Evolutionary conservation across 2,329 filamentous ascomycete species (phyloP), one percentile per base, ranked within the genome.

Genomic region (Calonectria montana): DNA sequence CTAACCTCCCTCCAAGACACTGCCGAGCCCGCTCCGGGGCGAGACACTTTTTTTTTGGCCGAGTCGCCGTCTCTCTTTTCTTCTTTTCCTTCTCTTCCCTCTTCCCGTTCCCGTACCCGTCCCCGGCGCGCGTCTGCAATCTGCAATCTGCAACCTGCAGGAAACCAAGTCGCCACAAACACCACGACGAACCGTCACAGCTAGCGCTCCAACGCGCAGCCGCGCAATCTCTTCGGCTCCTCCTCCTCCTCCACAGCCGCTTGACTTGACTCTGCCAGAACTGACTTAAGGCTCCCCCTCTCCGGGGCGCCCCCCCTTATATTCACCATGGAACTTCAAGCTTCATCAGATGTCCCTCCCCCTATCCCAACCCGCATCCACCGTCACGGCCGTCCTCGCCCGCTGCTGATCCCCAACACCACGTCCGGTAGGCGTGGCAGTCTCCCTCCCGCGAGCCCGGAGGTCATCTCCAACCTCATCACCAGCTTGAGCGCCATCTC

Each of bases 401-500:
- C 76, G 31, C 67, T 76, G 5, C 78, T 74, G 39, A 74, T 65
- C 62, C 69, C 64, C 45, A 65, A 61, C 66, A 71, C 53, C 55
- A 10, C 31, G 31, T 72, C 62, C 70, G 16, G 50, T 57, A 73
- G 70, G 67, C 76, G 76, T 50, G 71, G 71, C 50, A 78, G 73
- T 69, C 73, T 85, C 53, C 80, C 84, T 29, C 86, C 88, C 47
- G 87, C 90, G 16, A 91, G 90, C 61, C 92, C 93, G 70, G 92
- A 94, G 80, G 89, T 95, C 81, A 94, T 93, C 70, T 91, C 90
- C 29, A 90, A 88, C 67, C 86, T 91, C 66, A 95, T 93, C 83
- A 94, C 92, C 74, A 94, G 89, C 66, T 87, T 93, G 43, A 91
- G 91, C 77, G 90, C 91, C 79, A 94, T 90, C 76, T 93, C 91